Evolutionary conservation across 768 basidiomycete species (phyloP).

Genomic region (Sporobolomyces phaffii): DNA sequence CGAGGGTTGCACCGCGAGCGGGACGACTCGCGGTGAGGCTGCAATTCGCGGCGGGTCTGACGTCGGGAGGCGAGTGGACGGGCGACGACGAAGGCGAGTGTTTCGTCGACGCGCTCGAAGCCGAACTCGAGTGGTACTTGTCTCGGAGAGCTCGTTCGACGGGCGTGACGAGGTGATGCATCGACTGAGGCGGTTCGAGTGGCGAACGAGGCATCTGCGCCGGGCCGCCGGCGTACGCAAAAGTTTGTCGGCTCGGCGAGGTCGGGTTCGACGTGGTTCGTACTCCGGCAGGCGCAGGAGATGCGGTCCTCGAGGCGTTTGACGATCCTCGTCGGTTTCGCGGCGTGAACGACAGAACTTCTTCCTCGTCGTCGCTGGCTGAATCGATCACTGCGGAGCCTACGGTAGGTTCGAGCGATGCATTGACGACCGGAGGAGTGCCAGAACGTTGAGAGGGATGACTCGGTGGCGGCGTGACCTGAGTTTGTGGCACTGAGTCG

Average conservation of each 20-base stretch:
- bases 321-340: conserved; percentile 9
- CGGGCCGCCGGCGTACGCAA: no score
- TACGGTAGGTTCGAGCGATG: no score
- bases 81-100: not conserved
- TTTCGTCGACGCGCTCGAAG: not conserved
- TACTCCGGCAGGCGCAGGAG: not conserved
- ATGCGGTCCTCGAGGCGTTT: conserved; percentile 15
- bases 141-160: conserved; percentile 30
- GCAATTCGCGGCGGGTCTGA: not conserved
- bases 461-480: not conserved
- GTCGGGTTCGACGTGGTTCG: conserved; percentile 7
- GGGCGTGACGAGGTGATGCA: conserved; percentile 19
- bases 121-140: conserved; percentile 1
- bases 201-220: not conserved
- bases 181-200: not conserved
- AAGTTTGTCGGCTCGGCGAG: not conserved
- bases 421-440: no score
- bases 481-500: not conserved
- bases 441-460: no score
- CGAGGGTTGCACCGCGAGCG: not conserved
- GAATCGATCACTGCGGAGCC: not conserved
- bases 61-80: not conserved
- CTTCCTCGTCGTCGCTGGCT: conserved; percentile 20
- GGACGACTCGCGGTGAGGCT: not conserved
- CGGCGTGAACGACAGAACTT: conserved; percentile 37